Evolutionary conservation across 345 rosid species (phyloP).

Genomic region (Camelina hispida): DNA sequence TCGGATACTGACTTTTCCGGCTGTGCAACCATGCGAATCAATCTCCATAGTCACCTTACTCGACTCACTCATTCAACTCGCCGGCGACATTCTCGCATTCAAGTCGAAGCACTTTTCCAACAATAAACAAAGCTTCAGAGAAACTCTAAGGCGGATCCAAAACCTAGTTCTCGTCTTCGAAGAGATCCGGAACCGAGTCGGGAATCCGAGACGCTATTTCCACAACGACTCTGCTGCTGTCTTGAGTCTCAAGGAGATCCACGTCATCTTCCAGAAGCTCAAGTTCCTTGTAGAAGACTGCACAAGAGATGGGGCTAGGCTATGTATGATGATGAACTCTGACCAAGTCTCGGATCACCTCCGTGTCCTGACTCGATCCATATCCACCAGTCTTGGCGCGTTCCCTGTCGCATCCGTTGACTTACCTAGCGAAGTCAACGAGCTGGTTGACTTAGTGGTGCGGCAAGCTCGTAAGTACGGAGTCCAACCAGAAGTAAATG

Average conservation of each 20-base stretch:
- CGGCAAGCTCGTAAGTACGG: conserved; percentile 60
- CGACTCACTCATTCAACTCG: conserved; percentile 55
- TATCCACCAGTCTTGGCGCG: conserved; percentile 62
- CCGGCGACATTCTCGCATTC: conserved; percentile 51
- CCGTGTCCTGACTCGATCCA: conserved; percentile 49
- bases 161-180: conserved; percentile 63
- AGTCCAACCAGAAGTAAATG: conserved; percentile 53
- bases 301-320: conserved; percentile 62
- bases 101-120: conserved; percentile 54
- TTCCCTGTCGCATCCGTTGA: conserved; percentile 58
- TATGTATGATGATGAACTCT: conserved; percentile 66
- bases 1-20: conserved; percentile 71
- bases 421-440: conserved; percentile 68
- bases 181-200: conserved; percentile 55
- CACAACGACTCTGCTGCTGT: conserved; percentile 46
- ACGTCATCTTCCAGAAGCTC: conserved; percentile 67
- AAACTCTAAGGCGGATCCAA: conserved; percentile 57
- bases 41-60: conserved; percentile 62
- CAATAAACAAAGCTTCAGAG: conserved; percentile 56
- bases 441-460: conserved; percentile 66
- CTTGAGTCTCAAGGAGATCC: conserved; percentile 67
- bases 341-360: conserved; percentile 57
- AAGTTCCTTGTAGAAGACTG: conserved; percentile 77
- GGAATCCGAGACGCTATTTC: conserved; percentile 32
- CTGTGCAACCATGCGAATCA: conserved; percentile 71